Percentiles rank a stretch among this genome's conserved stretches.
These are phyloP conservation scores for Amauroascus niger DNA, from an alignment of 2,329 filamentous ascomycete genomes.

Conservation along the genomic window DNA sequence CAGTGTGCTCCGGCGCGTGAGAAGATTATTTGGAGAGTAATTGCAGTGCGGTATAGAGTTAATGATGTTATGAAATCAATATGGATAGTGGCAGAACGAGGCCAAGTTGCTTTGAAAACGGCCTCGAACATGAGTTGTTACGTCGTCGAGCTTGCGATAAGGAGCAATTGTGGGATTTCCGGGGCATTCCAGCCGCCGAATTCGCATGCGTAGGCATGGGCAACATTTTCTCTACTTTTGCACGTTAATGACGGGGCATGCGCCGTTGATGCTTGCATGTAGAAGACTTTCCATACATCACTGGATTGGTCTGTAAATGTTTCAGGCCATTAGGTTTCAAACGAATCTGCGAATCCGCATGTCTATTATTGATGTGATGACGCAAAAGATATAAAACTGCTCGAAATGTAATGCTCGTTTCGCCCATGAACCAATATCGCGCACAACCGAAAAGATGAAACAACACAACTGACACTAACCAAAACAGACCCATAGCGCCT, in stretches of 20 bases:
- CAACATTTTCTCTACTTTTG: too few species aligned
- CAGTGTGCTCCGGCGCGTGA: constrained; percentile 83
- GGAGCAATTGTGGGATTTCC: too few species aligned
- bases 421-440: background rate
- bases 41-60: background rate
- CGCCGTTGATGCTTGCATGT: too few species aligned
- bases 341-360: background rate
- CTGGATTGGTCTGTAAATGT: background rate
- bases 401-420: background rate
- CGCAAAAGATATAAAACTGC: background rate
- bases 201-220: too few species aligned
- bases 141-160: too few species aligned
- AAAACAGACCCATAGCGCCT: background rate
- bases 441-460: background rate
- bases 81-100: too few species aligned
- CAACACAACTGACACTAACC: background rate
- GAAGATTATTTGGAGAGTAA: constrained; percentile 56
- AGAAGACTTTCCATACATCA: too few species aligned
- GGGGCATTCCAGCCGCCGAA: too few species aligned
- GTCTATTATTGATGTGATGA: background rate
- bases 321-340: background rate
- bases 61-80: background rate
- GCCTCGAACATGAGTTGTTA: too few species aligned
- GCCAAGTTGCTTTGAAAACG: too few species aligned
- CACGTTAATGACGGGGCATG: too few species aligned